Base-by-base conservation (phyloP, 768 basidiomycete genomes). In the Boletus tomentosulus region DNA sequence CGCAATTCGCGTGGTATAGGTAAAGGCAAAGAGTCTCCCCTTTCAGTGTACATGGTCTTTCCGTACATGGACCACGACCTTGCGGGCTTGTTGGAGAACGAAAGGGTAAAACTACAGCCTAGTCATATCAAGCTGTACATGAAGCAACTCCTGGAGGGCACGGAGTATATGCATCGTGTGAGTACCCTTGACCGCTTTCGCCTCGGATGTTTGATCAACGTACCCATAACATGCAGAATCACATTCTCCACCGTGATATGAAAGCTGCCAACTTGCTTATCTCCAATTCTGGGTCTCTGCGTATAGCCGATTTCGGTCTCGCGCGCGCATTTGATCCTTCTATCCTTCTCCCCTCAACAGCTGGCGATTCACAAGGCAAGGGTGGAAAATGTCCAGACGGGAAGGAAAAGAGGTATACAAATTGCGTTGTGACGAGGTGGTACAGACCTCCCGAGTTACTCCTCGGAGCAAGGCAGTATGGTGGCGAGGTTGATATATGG, bases 51-150 rank as follows among this genome's bases (percentile, higher is more conserved):
- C 72, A 97, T 98, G 93, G 96, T 98, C 39, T 99, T 98, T 65
- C 97, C 97, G 0, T 99, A 98, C 73, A 98, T 98, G 97, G 97
- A 98, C 64, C 96, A 99, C 64, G 97, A 99, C 71, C 82, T 99
- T 11, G 93, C 96, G 2, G 97, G 97, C 3, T 70, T 98, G 37
- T 74, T 99, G 55, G 92, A 95, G 70, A 98, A 98, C 65, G 87
- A 90, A 55, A 81, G 88, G 27, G 94, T 94, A 54, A 86, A 87
- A 61, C 75, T 96, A 4, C 81, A 82, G 47, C 84, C 86, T 8
- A 87, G 87, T 61, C 85, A 93, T 57, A 94, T 98, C 72, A 99
- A 98, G 73, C 74, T 96, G 28, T 96, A 98, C 70, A 91, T 96
- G 85, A 87, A 86, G 70, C 97, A 99, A 67, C 79, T 98, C 27